These are phyloP conservation scores for Metschnikowia koreensis DNA, from an alignment of 805 yeast genomes.

Conservation along the genomic window DNA sequence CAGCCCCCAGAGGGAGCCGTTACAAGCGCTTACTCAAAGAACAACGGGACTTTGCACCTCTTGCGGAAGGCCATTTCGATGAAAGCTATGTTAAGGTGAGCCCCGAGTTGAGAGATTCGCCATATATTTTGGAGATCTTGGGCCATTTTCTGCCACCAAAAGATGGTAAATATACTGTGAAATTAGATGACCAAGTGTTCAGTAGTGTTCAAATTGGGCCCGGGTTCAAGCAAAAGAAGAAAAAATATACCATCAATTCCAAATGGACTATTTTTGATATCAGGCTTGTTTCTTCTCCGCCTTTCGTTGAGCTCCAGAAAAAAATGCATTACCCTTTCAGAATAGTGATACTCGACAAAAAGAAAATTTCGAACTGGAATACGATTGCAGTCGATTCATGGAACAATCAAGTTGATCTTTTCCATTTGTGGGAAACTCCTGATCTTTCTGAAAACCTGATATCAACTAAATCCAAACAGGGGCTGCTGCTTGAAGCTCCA, in stretches of 20 bases:
- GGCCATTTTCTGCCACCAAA: neutral
- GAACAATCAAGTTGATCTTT: neutral
- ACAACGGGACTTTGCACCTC: neutral
- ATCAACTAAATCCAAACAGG: no score
- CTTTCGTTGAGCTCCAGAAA: neutral
- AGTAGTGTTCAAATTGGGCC: neutral
- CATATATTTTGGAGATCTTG: neutral
- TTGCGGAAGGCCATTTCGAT: neutral
- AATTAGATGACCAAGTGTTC: neutral
- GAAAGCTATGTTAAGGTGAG: neutral
- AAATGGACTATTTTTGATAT: neutral
- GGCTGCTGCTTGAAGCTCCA: no score
- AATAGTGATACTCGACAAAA: neutral
- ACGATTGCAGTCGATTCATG: neutral
- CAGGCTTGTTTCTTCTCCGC: no score
- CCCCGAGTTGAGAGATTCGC: neutral
- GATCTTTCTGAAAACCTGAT: neutral
- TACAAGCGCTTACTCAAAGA: neutral
- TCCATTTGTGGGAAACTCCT: neutral
- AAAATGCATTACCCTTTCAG: neutral
- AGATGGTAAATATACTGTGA: neutral
- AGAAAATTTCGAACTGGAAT: neutral
- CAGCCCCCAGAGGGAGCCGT: neutral
- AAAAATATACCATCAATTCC: neutral
- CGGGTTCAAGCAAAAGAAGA: neutral